These are phyloP conservation scores for Heracleum sosnowskyi DNA, from an alignment of 129 eudicot species.

Conservation along the genomic window DNA sequence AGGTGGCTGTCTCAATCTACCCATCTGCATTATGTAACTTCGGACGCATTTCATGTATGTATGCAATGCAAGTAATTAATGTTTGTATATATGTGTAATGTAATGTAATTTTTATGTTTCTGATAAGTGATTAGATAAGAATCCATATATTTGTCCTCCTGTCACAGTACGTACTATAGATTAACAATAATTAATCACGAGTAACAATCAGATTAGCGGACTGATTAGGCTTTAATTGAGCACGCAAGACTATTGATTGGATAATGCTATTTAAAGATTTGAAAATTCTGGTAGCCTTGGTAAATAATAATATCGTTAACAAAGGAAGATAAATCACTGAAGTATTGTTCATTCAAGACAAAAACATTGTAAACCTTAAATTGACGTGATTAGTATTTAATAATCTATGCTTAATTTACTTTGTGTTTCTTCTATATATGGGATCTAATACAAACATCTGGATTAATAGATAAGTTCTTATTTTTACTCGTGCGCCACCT, in stretches of 20 bases:
- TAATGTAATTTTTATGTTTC: background rate
- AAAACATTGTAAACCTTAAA: constrained; percentile 5
- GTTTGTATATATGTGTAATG: background rate
- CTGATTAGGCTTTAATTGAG: background rate
- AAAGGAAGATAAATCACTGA: background rate
- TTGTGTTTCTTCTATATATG: background rate
- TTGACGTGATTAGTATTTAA: background rate
- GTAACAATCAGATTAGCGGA: background rate
- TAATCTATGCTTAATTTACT: background rate
- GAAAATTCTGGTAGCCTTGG: background rate
- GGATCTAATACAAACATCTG: background rate
- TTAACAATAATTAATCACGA: background rate
- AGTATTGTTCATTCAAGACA: background rate
- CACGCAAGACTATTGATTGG: background rate
- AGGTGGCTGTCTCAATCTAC: constrained; percentile 3
- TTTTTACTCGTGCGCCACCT: background rate
- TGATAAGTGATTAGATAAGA: background rate
- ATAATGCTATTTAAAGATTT: background rate
- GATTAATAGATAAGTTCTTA: background rate
- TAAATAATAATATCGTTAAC: background rate
- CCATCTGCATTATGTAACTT: background rate
- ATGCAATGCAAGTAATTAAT: background rate
- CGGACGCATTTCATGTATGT: background rate
- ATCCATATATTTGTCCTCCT: constrained; percentile 3
- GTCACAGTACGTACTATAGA: background rate